A percentile compares a stretch with the other conserved stretches of the same genome.
phyloP scores from a whole-genome alignment of 2,329 filamentous ascomycete species.

The Ceratocystis harringtonii region DNA sequence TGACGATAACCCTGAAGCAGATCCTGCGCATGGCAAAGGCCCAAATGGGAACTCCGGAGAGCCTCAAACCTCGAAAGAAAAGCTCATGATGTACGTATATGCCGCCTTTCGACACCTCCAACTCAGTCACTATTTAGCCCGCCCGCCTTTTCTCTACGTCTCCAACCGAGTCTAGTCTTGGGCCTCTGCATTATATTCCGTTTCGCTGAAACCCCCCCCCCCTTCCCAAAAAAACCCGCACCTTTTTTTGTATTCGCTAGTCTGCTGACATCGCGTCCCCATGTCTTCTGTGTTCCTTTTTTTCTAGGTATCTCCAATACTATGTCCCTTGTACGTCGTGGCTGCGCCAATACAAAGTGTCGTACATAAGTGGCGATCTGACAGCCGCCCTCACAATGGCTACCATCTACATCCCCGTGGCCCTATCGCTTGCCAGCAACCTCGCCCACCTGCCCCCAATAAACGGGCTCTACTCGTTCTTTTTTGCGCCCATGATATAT shows the following conservation, averaged over 20 bases:
- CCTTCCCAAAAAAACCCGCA: too few relatives aligned
- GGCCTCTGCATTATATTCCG: too few relatives aligned
- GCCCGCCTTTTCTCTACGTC: background rate
- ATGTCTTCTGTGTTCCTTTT: conserved; percentile 3
- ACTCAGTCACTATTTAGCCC: too few relatives aligned
- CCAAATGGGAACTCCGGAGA: background rate
- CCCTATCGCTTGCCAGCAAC: conserved; percentile 80
- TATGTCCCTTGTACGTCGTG: conserved; percentile 86
- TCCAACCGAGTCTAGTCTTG: background rate
- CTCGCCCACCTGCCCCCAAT: conserved; percentile 85
- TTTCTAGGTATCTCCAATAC: conserved; percentile 66
- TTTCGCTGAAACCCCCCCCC: too few relatives aligned
- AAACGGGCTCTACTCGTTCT: conserved; percentile 85
- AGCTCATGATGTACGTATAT: conserved; percentile 10
- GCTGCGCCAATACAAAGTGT: conserved; percentile 73
- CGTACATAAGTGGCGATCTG: conserved; percentile 72
- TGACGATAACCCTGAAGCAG: background rate
- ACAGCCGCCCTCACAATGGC: conserved; percentile 85
- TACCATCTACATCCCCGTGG: conserved; percentile 98
- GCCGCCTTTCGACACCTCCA: background rate
- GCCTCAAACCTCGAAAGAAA: conserved; percentile 6
- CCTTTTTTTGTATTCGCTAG: background rate
- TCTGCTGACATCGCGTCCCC: background rate
- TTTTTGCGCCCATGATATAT: conserved; percentile 84
- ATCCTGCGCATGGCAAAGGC: background rate